Conservation (phyloP, 164 flowering plant species). For the Amborella trichopoda region DNA sequence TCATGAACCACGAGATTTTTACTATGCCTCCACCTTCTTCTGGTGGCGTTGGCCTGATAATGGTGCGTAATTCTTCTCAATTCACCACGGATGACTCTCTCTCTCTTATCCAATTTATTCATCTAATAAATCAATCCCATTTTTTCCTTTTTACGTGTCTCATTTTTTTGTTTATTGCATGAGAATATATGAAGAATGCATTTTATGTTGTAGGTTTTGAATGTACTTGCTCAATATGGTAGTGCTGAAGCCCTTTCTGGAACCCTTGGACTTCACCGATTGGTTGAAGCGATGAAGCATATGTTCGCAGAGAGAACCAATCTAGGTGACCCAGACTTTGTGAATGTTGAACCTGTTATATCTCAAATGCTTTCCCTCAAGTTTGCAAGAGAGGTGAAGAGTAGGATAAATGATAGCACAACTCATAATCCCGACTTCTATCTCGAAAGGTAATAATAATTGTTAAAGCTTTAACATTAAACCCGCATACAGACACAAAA, state of each 20-base stretch:
- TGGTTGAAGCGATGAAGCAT: conserved; percentile 52
- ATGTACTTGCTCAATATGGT: conserved; percentile 38
- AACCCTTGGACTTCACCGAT: conserved; percentile 37
- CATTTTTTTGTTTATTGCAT: no score
- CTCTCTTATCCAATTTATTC: no score
- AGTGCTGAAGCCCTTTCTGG: conserved; percentile 17
- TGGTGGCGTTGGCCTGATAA: conserved; percentile 35
- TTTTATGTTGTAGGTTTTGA: conserved; percentile 28
- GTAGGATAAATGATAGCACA: conserved; percentile 32
- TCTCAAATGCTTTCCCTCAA: conserved; percentile 49
- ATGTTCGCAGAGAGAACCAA: conserved; percentile 43
- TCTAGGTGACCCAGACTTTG: conserved; percentile 68
- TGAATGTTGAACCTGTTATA: conserved; percentile 19
- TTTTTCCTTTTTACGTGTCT: no score
- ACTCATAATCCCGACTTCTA: conserved; percentile 39
- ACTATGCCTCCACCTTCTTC: conserved; percentile 60
- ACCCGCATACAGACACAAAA: no score
- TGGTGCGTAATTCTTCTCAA: no score
- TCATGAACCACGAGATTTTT: conserved; percentile 24
- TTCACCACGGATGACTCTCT: no score
- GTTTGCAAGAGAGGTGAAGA: conserved; percentile 35
- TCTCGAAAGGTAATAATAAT: no score
- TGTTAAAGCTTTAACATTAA: no score
- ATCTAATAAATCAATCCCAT: no score
- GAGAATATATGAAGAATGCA: background rate